phyloP scores from a whole-genome alignment of 768 basidiomycete genomes.

The Boletus subparvulus region DNA sequence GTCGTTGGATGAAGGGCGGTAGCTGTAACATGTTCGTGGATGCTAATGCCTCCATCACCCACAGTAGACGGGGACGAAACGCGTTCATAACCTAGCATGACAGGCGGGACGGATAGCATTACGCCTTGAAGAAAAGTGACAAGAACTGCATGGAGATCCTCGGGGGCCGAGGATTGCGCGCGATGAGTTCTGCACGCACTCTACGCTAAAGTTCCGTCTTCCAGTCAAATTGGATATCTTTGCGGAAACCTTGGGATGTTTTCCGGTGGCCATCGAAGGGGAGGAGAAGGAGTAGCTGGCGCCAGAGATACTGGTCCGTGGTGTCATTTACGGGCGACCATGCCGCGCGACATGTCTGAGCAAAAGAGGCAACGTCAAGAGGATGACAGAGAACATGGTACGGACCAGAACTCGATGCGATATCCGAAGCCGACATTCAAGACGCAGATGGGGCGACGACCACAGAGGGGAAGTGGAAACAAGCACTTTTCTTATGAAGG shows the following conservation, averaged over 20 bases:
- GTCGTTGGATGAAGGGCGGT: conserved; percentile 4
- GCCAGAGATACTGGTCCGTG: conserved; percentile 65
- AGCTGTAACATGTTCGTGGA: conserved; percentile 38
- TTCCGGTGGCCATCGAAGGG: conserved; percentile 67
- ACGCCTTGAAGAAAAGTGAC: conserved; percentile 40
- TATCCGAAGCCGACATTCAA: conserved; percentile 2
- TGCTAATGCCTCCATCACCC: conserved; percentile 45
- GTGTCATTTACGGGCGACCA: conserved; percentile 48
- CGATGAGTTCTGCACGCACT: conserved; percentile 41
- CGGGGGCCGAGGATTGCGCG: conserved; percentile 13
- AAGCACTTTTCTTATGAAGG: not conserved
- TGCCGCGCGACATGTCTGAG: conserved; percentile 52
- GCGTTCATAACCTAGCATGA: conserved; percentile 19
- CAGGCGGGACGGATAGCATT: conserved; percentile 37
- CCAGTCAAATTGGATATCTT: conserved; percentile 32
- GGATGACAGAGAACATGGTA: conserved; percentile 50
- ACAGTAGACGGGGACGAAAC: conserved; percentile 41
- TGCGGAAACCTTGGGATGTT: conserved; percentile 15
- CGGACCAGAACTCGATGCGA: conserved; percentile 12
- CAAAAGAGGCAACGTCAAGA: conserved; percentile 57
- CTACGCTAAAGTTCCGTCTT: conserved; percentile 39
- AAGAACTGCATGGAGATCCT: conserved; percentile 37
- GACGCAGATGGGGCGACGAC: not conserved
- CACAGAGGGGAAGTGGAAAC: not conserved
- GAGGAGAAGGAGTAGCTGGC: conserved; percentile 53